phyloP scores from a whole-genome alignment of 2,329 filamentous ascomycete species.

The Fusarium torulosum region DNA sequence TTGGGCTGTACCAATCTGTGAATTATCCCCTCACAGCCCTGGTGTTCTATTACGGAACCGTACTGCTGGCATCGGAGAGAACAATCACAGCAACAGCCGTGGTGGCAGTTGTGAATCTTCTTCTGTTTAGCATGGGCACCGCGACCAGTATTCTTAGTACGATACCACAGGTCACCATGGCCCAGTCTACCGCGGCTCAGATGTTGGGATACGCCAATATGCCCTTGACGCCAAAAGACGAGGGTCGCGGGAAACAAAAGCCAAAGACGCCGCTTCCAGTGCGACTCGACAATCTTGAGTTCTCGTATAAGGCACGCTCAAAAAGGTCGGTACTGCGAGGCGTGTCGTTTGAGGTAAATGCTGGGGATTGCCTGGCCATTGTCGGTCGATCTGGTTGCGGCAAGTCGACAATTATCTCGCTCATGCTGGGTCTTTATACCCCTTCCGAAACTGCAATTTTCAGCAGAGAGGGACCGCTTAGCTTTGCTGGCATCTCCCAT shows the following conservation, averaged over 20 bases:
- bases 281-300: constrained; percentile 67
- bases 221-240: constrained; percentile 66
- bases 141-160: constrained; percentile 76
- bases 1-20: constrained; percentile 80
- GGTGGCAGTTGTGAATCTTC: constrained; percentile 81
- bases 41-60: constrained; percentile 85
- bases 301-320: constrained; percentile 75
- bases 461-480: constrained; percentile 57
- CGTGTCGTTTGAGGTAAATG: constrained; percentile 73
- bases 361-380: constrained; percentile 78
- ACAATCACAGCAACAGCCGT: constrained; percentile 67
- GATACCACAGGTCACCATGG: constrained; percentile 83
- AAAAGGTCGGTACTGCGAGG: constrained; percentile 68
- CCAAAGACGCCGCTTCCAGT: constrained; percentile 59
- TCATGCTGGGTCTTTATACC: constrained; percentile 79
- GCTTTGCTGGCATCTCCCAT: constrained; percentile 70
- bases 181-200: constrained; percentile 77
- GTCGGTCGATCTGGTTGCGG: constrained; percentile 90
- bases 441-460: constrained; percentile 46
- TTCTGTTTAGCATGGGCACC: constrained; percentile 86
- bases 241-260: constrained; percentile 61
- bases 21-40: constrained; percentile 80
- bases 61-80: constrained; percentile 67
- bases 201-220: constrained; percentile 78
- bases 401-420: constrained; percentile 84